Conservation (phyloP, 2,329 filamentous ascomycete genomes). For the Claviceps purpurea region DNA sequence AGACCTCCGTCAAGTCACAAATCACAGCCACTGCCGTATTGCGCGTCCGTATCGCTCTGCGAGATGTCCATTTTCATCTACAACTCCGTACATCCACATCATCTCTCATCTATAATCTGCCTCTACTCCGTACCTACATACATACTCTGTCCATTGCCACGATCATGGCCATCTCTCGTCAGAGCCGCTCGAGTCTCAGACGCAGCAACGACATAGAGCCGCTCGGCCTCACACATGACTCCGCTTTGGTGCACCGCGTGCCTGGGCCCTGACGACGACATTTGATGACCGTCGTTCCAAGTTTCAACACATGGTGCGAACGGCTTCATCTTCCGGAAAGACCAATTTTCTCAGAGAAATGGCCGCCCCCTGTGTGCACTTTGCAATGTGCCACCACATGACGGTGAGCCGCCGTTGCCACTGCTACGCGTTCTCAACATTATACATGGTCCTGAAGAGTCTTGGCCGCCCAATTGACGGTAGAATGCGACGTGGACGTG, state of each 20-base stretch:
- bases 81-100: neutral
- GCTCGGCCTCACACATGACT: neutral
- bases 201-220: neutral
- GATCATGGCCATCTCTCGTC: neutral
- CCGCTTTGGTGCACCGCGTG: neutral
- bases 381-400: constrained; percentile 2
- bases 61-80: neutral
- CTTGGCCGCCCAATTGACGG: neutral
- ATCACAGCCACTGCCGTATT: neutral
- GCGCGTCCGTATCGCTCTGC: too few relatives aligned
- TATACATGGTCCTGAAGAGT: neutral
- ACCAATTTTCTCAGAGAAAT: neutral
- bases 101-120: neutral
- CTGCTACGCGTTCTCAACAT: neutral
- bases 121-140: too few relatives aligned
- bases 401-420: constrained; percentile 1
- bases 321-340: too few relatives aligned
- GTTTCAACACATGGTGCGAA: too few relatives aligned
- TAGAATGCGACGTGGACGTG: neutral
- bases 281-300: too few relatives aligned
- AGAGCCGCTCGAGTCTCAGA: neutral
- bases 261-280: neutral
- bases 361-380: neutral
- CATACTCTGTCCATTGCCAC: neutral
- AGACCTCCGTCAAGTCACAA: neutral